A percentile compares a stretch with the other conserved stretches of the same genome.
Conservation (phyloP, 441 rosid species). For the Arabidopsis hybrid region DNA sequence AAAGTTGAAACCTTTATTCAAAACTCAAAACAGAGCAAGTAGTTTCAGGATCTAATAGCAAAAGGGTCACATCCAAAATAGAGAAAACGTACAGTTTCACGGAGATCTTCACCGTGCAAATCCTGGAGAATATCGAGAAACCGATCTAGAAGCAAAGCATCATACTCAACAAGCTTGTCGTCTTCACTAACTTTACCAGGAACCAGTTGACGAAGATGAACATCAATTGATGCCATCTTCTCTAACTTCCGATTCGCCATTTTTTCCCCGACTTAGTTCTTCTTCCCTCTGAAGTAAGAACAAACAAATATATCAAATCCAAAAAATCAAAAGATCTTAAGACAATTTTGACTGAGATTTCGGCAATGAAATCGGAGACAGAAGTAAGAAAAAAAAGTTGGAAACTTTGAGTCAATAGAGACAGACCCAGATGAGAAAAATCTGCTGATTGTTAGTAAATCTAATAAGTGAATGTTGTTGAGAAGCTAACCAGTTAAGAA, state of each 20-base stretch:
- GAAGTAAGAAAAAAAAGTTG: background rate
- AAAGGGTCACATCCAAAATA: background rate
- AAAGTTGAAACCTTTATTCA: background rate
- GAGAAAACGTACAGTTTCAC: slow-evolving; percentile 64
- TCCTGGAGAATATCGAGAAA: slow-evolving; percentile 95
- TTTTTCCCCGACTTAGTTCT: slow-evolving; percentile 5
- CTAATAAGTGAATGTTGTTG: background rate
- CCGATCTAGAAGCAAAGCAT: slow-evolving; percentile 88
- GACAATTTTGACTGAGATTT: slow-evolving; percentile 10
- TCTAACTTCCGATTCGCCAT: slow-evolving; percentile 79
- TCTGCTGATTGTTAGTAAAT: slow-evolving; percentile 14
- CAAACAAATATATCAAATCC: background rate
- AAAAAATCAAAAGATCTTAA: slow-evolving; percentile 24
- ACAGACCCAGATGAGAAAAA: slow-evolving; percentile 28
- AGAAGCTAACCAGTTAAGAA: slow-evolving; percentile 34
- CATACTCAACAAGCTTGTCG: slow-evolving; percentile 94
- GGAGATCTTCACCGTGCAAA: slow-evolving; percentile 94
- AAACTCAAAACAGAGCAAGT: background rate
- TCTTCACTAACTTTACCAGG: slow-evolving; percentile 94
- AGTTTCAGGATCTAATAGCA: slow-evolving; percentile 8
- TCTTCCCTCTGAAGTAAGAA: slow-evolving; percentile 4
- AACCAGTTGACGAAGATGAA: slow-evolving; percentile 82
- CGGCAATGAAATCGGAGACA: slow-evolving; percentile 22
- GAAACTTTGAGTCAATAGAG: slow-evolving; percentile 15
- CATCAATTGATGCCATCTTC: slow-evolving; percentile 96